These are phyloP conservation scores for Colletotrichum horii DNA, from an alignment of 2,329 filamentous ascomycete species.

Conservation along the genomic window DNA sequence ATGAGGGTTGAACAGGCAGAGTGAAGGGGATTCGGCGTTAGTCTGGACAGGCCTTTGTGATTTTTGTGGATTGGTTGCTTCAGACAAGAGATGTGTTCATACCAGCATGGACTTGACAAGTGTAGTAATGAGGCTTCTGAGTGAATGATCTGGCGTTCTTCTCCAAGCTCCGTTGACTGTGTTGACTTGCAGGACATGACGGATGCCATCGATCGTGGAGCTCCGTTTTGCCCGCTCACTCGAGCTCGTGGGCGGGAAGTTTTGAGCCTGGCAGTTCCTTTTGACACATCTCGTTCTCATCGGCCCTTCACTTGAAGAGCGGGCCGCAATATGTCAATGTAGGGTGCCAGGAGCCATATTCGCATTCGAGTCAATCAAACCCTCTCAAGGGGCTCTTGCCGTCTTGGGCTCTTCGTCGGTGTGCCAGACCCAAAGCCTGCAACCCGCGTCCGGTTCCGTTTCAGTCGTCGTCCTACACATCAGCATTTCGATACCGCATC, in stretches of 20 bases:
- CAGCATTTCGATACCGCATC: background rate
- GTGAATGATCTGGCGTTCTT: rapidly evolving
- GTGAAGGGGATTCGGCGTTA: background rate
- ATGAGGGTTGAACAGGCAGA: background rate
- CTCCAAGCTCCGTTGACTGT: rapidly evolving
- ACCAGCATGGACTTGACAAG: background rate
- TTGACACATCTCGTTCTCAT: background rate
- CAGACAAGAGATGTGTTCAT: background rate
- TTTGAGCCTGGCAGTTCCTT: background rate
- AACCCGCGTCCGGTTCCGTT: background rate
- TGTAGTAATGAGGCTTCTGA: background rate
- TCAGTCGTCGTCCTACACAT: background rate
- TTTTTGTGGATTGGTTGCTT: background rate
- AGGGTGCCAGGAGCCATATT: no score
- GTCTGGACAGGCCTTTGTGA: background rate
- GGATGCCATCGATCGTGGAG: rapidly evolving
- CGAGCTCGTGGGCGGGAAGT: background rate
- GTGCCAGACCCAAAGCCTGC: background rate
- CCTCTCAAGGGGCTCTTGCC: no score
- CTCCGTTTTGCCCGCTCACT: background rate
- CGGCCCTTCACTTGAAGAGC: background rate
- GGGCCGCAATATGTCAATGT: background rate
- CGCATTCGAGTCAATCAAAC: no score
- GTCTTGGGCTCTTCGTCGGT: background rate
- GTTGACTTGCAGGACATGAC: rapidly evolving